Evolutionary conservation across 2,329 filamentous ascomycete species (phyloP), one percentile per base, ranked within the genome.

Genomic region (Ophiostoma himal-ulmi): DNA sequence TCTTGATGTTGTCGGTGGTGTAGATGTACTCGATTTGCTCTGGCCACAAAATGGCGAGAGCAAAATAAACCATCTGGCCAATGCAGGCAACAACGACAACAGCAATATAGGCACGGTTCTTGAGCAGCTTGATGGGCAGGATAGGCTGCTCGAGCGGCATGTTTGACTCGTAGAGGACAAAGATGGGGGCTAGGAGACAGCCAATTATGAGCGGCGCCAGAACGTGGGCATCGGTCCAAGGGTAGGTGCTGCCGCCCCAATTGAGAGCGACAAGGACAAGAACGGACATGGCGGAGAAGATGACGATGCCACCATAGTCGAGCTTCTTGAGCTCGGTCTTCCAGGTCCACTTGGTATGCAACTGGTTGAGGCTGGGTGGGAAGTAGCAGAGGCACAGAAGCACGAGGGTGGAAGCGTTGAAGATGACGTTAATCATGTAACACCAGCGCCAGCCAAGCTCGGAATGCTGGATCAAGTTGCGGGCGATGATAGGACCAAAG

Each of bases 191-290:
- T 8, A 70, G 72, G 17, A 75, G 68, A 66, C 73, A 69, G 44
- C 77, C 77, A n/a, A 75, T 69, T 57, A 79, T 75, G 39, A 79
- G 75, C 4, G 76, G 75, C 10, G 71, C 74, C 64, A 79, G 77
- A 2, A 78, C 76, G 71, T 76, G 72, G 6, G 73, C 78, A 0
- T 79, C 80, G n/a, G 76, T 79, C 81, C 81, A 83, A 2, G 80
- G 77, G 72, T 82, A 82, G 60, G 80, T 77, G 67, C 73, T 75
- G 22, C 81, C 81, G 26, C 81, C 81, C 76, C 81, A 83, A 34
- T 80, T 82, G 69, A 84, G 77, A 5, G 82, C 82, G 72, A 84
- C 80, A 10, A 84, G 76, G 70, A 84, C 79, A 0, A 83, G 76
- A 5, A 80, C 80, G 1, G 83, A 79, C 4, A 82, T 81, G 5